Evolutionary conservation across 192 early-diverging fungal genomes (phyloP).

Genomic region (Chytriomyces sp.): DNA sequence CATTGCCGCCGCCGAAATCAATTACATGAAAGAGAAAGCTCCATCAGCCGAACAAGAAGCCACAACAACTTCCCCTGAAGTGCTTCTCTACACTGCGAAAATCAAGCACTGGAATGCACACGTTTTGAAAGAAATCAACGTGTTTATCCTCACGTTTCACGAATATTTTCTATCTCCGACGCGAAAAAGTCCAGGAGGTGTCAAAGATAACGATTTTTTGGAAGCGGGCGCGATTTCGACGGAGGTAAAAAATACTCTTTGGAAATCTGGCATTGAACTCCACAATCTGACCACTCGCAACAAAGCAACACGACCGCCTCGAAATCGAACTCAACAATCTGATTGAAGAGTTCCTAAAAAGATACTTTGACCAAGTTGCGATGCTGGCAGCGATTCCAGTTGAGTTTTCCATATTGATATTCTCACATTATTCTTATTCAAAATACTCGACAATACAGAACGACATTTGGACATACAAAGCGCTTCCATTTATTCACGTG

Average conservation of each 20-base stretch:
- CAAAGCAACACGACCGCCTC: constrained; percentile 9
- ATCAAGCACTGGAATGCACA: constrained; percentile 25
- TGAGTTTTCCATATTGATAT: neutral
- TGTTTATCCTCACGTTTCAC: constrained; percentile 20
- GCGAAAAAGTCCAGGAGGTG: neutral
- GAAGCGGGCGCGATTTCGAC: neutral
- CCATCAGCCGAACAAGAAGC: neutral
- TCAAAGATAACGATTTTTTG: too few relatives aligned
- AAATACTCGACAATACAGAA: neutral
- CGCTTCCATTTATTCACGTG: constrained; percentile 8
- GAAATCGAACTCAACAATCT: constrained; percentile 20
- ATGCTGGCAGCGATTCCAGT: constrained; percentile 21
- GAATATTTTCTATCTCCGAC: constrained; percentile 8
- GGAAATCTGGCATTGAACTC: too few relatives aligned
- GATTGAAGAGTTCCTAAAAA: constrained; percentile 2
- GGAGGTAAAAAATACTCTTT: neutral
- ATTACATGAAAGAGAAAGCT: neutral
- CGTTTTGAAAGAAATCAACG: constrained; percentile 19
- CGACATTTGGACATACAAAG: constrained; percentile 15
- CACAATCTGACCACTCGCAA: too few relatives aligned
- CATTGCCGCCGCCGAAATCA: neutral
- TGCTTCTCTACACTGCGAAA: constrained; percentile 17
- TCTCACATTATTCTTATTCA: neutral
- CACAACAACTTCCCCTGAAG: neutral
- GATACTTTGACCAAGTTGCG: constrained; percentile 24